Evolutionary conservation across 768 basidiomycete genomes (phyloP), one percentile per base, ranked within the genome.

Genomic region (Paxillus involutus): DNA sequence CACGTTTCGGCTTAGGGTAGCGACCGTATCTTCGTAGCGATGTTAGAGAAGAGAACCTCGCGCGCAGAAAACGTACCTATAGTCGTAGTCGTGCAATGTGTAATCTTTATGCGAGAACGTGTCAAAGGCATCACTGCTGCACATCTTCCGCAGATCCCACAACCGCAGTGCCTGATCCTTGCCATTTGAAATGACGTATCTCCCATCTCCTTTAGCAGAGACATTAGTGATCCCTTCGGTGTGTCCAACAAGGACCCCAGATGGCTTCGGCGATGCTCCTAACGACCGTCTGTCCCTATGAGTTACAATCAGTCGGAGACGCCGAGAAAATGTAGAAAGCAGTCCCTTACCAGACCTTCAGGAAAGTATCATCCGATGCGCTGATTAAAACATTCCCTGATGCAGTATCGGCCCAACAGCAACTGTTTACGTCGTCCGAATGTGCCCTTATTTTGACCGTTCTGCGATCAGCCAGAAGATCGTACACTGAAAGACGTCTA

Each of bases 221-320:
- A 97, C 94, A 59, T 92, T 91, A 6, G 96, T 94, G 53, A 98
- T 89, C 40, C 96, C 93, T 63, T 98, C 95, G 0, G 94, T 97
- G 59, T 98, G 96, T 0, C 97, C 97, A 41, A 96, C 86, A 13
- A 98, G 78, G 2, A 96, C 89, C 19, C 96, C 97, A 3, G 94
- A 94, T 9, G 97, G 94, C 62, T 89, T 92, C 44, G 75, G 69
- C 13, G 73, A 73, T 12, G 73, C 71, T 10, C 74, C 72, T 10
- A 82, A 59, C 0, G 79, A 82, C 42, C 79, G 73, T 45, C 79
- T 75, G 59, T 81, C 79, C 82, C 83, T 84, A 56, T 30, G 33
- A 14, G 37, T 6, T 33, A 49, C 13, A 30, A 32, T 56, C 44
- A 52, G 32, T 35, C n/a, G 47, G n/a, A 24, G 1, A 32, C n/a